Evolutionary conservation across 768 basidiomycete genomes (phyloP).

Genomic region (Nidularia pulvinata): DNA sequence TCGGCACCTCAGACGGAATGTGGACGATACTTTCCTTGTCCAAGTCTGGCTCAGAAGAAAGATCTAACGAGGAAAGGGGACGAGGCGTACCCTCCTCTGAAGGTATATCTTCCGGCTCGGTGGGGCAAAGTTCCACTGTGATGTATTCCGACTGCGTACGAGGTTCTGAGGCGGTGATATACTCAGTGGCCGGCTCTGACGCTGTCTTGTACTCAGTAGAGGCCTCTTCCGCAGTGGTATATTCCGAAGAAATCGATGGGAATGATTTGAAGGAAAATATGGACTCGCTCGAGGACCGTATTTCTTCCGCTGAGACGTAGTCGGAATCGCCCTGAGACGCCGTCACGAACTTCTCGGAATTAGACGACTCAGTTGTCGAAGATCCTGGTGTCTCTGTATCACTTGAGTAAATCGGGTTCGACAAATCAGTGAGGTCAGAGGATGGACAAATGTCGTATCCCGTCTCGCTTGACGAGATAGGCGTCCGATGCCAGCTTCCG

Average conservation of each 20-base stretch:
- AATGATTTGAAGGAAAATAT: constrained; percentile 54
- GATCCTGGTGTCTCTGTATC: constrained; percentile 30
- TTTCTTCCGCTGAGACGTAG: constrained; percentile 35
- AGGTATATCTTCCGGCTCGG: constrained; percentile 37
- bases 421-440: constrained; percentile 44
- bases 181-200: constrained; percentile 28
- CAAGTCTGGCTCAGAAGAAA: constrained; percentile 23
- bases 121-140: constrained; percentile 45
- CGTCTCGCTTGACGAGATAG: constrained; percentile 41
- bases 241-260: constrained; percentile 60
- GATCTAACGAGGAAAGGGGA: constrained; percentile 30
- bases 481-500: constrained; percentile 23
- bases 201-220: constrained; percentile 15
- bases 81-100: constrained; percentile 39
- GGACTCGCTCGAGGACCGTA: constrained; percentile 33
- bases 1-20: constrained; percentile 23
- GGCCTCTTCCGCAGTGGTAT: constrained; percentile 31
- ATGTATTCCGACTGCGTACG: constrained; percentile 37
- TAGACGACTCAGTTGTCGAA: constrained; percentile 18
- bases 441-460: constrained; percentile 55
- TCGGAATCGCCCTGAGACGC: constrained; percentile 52
- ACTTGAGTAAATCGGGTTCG: constrained; percentile 22
- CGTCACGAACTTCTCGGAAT: constrained; percentile 39
- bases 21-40: constrained; percentile 15
- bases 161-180: constrained; percentile 45